phyloP scores from a whole-genome alignment of 805 yeast genomes.

The Kuraishia borneana region DNA sequence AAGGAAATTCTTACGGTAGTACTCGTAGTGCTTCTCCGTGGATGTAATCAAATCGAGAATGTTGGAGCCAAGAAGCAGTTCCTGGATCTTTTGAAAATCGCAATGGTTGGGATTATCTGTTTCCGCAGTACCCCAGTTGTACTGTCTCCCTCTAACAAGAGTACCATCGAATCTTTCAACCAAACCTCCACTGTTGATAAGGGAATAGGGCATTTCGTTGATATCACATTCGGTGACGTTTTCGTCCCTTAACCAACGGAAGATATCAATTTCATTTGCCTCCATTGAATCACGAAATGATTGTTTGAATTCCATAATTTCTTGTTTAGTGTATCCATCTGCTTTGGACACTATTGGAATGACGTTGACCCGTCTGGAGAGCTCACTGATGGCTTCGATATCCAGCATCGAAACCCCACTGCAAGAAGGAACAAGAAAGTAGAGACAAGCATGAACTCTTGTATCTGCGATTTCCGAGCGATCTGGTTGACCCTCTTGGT shows the following conservation, averaged over 20 bases:
- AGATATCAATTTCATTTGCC: slow-evolving; percentile 45
- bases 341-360: slow-evolving; percentile 78
- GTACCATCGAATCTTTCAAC: slow-evolving; percentile 31
- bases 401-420: slow-evolving; percentile 55
- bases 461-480: slow-evolving; percentile 43
- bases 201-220: slow-evolving; percentile 51
- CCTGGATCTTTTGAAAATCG: slow-evolving; percentile 59
- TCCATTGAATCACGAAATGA: slow-evolving; percentile 38
- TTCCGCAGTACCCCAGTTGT: slow-evolving; percentile 81
- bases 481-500: slow-evolving; percentile 70
- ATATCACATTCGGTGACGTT: slow-evolving; percentile 21
- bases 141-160: slow-evolving; percentile 60
- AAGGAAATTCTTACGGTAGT: slow-evolving; percentile 50
- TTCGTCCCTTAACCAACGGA: slow-evolving; percentile 33
- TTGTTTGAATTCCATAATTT: slow-evolving; percentile 40
- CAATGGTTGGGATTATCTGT: slow-evolving; percentile 70
- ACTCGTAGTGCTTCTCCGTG: slow-evolving; percentile 70
- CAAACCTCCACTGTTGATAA: slow-evolving; percentile 54
- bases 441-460: slow-evolving; percentile 78
- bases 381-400: slow-evolving; percentile 58
- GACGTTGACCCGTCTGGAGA: slow-evolving; percentile 63
- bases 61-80: slow-evolving; percentile 54
- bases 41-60: slow-evolving; percentile 70
- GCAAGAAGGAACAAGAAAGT: slow-evolving; percentile 66
- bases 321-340: slow-evolving; percentile 56